Evolutionary conservation across 805 yeast genomes (phyloP).

Genomic region (Metschnikowia bowlesiae): DNA sequence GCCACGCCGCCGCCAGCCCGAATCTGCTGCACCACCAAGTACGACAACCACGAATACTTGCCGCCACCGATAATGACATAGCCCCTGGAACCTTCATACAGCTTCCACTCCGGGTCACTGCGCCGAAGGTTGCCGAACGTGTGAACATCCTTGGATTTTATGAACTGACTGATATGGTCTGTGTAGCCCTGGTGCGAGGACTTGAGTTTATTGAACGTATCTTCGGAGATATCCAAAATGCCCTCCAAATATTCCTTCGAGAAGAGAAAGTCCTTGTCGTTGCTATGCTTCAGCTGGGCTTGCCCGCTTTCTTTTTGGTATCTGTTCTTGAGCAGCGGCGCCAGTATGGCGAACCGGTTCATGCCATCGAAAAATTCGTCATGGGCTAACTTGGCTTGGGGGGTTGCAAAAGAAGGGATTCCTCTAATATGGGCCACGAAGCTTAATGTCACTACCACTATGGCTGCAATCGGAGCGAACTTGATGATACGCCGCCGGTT

Average conservation of each 20-base stretch:
- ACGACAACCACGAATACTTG: constrained; percentile 46
- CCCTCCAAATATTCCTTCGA: constrained; percentile 43
- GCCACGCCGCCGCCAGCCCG: constrained; percentile 41
- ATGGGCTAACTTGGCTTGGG: background rate
- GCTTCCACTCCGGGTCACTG: constrained; percentile 38
- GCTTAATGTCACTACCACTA: background rate
- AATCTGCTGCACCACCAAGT: constrained; percentile 45
- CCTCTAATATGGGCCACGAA: background rate
- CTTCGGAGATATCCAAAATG: constrained; percentile 38
- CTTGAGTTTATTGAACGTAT: constrained; percentile 30
- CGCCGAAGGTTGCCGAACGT: constrained; percentile 34
- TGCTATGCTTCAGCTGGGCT: constrained; percentile 42
- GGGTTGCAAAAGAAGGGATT: background rate
- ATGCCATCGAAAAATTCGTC: constrained; percentile 26
- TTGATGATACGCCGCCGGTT: background rate
- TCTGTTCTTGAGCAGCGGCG: constrained; percentile 38
- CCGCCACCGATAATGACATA: constrained; percentile 54
- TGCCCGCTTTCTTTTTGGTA: constrained; percentile 35
- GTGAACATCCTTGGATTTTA: constrained; percentile 21
- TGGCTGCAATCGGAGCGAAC: background rate
- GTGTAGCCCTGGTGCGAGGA: constrained; percentile 35
- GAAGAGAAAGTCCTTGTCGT: constrained; percentile 39
- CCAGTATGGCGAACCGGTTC: constrained; percentile 31
- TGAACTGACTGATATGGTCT: constrained; percentile 24
- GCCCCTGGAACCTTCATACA: constrained; percentile 31